Base-by-base conservation (phyloP, 2,329 filamentous ascomycete species). In the Pestalotiopsis fici region DNA sequence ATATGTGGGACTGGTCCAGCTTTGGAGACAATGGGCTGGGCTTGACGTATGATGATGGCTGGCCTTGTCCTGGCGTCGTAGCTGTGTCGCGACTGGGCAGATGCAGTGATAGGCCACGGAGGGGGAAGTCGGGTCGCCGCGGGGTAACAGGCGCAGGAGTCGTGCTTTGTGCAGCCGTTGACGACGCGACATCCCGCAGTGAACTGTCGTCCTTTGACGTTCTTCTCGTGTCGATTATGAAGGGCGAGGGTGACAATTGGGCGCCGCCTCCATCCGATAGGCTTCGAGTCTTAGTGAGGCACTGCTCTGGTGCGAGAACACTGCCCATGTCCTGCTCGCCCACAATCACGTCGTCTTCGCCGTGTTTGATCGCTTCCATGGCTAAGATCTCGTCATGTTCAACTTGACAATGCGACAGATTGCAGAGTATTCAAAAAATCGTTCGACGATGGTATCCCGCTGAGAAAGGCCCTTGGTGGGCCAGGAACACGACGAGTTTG, bases 11-110 rank as follows among this genome's bases (percentile, higher is more conserved):
- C 66, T 93, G 87, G 78, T 97, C 94, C 70, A 96, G 87, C 78
- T 97, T 94, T 18, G 95, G 94, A 2, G 94, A 97, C 68, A 95
- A 85, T 72, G 94, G 93, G 28, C 82, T 82, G n/a, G 90, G 83
- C 74, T 87, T 90, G 70, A 84, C 80, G 64, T 85, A 81, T 62
- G 73, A 67, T 64, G 77, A 80, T 56, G 78, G 78, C 31, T 76
- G 71, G 15, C 71, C 73, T 43, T 71, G 70, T 65, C 71, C 72
- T 18, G 74, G 73, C 50, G 43, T 64, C 37, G 79, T 74, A 75
- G 80, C 76, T 18, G n/a, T 21, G 50, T 87, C 84, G 71, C 81
- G 85, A 72, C 82, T 83, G 31, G 91, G 88, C 84, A 94, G 87
- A 75, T 94, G 91, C 72, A 95, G 80, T 25, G 91, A 90, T 67